A percentile compares a stretch with the other conserved stretches of the same genome.
phyloP scores from a whole-genome alignment of 495 filamentous ascomycete genomes.

The Saxispiralis lemnorum region DNA sequence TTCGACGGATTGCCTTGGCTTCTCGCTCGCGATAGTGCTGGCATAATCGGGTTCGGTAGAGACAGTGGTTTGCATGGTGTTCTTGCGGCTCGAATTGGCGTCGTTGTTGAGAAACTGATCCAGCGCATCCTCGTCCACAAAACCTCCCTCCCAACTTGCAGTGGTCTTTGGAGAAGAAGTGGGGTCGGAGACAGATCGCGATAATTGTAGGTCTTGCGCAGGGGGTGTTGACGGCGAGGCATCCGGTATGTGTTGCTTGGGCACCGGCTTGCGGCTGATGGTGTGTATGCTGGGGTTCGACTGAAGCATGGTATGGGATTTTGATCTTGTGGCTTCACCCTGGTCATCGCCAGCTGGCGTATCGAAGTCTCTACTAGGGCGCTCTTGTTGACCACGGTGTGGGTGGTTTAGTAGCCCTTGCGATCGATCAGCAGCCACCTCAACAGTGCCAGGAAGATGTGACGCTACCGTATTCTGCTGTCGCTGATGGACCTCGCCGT shows the following conservation, averaged over 20 bases:
- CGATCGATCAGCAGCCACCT: constrained; percentile 12
- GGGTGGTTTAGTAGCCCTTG: constrained; percentile 10
- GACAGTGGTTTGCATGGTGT: constrained; percentile 5
- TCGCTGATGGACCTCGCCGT: constrained; percentile 24
- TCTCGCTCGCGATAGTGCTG: constrained; percentile 19
- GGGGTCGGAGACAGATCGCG: neutral
- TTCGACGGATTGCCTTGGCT: constrained; percentile 25
- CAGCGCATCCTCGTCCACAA: constrained; percentile 10
- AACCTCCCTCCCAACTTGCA: constrained; percentile 7
- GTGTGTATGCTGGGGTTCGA: constrained; percentile 16
- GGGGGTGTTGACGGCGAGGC: neutral
- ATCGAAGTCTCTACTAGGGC: constrained; percentile 14
- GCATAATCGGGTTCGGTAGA: constrained; percentile 27
- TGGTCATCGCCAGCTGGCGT: no score
- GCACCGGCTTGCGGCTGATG: constrained; percentile 49
- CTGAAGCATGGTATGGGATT: no score
- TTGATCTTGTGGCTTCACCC: no score
- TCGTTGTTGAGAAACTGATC: constrained; percentile 6
- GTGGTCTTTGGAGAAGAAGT: constrained; percentile 3
- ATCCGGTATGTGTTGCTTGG: constrained; percentile 15
- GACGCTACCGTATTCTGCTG: constrained; percentile 16
- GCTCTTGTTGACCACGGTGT: constrained; percentile 12
- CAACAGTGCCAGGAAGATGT: constrained; percentile 2
- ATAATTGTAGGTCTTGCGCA: no score
- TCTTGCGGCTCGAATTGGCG: neutral